A percentile compares a stretch with the other conserved stretches of the same genome.
These are phyloP conservation scores for Camillea tinctor DNA, from an alignment of 2,329 filamentous ascomycete species.

Conservation along the genomic window DNA sequence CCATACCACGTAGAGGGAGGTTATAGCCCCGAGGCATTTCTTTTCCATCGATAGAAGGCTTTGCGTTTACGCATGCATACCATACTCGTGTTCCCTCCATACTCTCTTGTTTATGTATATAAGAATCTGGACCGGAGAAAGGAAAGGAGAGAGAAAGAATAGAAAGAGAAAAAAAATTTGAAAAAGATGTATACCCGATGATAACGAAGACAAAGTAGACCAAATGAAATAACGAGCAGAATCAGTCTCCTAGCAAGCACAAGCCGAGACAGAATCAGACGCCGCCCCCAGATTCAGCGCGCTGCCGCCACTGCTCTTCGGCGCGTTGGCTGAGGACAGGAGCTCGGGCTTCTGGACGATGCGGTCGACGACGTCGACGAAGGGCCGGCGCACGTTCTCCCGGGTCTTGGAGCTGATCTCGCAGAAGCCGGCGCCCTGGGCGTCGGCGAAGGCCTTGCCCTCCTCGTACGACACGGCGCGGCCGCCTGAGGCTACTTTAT, in stretches of 20 bases:
- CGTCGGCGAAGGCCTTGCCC: constrained; percentile 45
- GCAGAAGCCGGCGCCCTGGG: constrained; percentile 47
- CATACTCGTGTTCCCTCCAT: too few species aligned
- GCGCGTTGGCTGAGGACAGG: constrained; percentile 30
- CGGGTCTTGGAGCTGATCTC: constrained; percentile 55
- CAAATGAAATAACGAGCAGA: not conserved
- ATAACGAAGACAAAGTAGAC: not conserved
- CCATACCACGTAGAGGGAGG: constrained; percentile 8
- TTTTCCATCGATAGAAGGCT: constrained; percentile 10
- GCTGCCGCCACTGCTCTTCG: constrained; percentile 24
- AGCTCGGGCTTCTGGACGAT: constrained; percentile 47
- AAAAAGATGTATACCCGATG: not conserved
- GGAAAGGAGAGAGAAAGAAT: constrained; percentile 18
- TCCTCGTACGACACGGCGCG: constrained; percentile 48
- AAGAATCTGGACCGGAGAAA: not conserved
- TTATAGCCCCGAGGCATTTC: constrained; percentile 5
- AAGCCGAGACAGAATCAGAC: constrained; percentile 26
- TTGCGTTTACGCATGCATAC: too few species aligned
- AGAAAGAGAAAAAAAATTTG: constrained; percentile 5
- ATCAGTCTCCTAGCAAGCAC: constrained; percentile 21
- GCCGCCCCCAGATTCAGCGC: constrained; percentile 30
- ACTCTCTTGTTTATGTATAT: not conserved
- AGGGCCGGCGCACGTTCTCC: constrained; percentile 50
- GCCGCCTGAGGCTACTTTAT: constrained; percentile 40
- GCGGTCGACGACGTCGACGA: constrained; percentile 50